phyloP scores from a whole-genome alignment of 225 moss, liverwort and hornwort genomes.

The Sphagnum contortum region DNA sequence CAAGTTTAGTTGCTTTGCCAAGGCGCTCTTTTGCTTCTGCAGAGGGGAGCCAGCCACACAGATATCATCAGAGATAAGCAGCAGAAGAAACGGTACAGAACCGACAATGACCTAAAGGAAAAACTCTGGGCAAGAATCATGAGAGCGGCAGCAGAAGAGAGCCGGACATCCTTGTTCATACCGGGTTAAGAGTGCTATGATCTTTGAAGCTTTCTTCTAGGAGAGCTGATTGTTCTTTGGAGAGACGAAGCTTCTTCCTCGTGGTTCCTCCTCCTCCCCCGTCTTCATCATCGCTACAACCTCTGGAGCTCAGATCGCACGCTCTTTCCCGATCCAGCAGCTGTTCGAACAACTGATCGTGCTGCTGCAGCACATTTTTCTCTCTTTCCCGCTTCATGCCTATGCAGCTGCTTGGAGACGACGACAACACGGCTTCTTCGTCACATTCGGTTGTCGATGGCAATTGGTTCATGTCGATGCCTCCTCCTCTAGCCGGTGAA shows the following conservation, averaged over 20 bases:
- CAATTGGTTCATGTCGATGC: conserved; percentile 93
- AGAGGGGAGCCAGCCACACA: neutral
- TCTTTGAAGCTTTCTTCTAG: conserved; percentile 96
- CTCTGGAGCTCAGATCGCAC: conserved; percentile 74
- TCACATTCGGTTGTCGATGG: conserved; percentile 80
- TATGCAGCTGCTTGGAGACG: conserved; percentile 26
- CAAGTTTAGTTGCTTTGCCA: conserved; percentile 81
- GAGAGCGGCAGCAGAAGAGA: neutral
- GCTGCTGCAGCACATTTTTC: conserved; percentile 57
- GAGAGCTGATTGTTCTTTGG: conserved; percentile 89
- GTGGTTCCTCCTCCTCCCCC: conserved; percentile 90
- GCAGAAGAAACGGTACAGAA: too few relatives aligned
- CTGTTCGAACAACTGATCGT: conserved; percentile 18
- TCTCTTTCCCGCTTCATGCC: conserved; percentile 58
- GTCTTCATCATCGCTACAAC: conserved; percentile 38
- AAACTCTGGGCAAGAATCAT: neutral
- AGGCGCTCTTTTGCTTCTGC: conserved; percentile 91
- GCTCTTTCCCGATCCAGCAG: conserved; percentile 52
- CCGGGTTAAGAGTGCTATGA: conserved; percentile 88
- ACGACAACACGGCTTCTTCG: conserved; percentile 71
- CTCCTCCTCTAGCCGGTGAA: conserved; percentile 27
- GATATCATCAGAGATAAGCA: neutral
- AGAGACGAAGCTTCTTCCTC: conserved; percentile 88
- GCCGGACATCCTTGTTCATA: conserved; percentile 5
- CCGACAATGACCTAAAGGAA: neutral